phyloP scores from a whole-genome alignment of 495 filamentous ascomycete species.

The Aspergillus leporis region DNA sequence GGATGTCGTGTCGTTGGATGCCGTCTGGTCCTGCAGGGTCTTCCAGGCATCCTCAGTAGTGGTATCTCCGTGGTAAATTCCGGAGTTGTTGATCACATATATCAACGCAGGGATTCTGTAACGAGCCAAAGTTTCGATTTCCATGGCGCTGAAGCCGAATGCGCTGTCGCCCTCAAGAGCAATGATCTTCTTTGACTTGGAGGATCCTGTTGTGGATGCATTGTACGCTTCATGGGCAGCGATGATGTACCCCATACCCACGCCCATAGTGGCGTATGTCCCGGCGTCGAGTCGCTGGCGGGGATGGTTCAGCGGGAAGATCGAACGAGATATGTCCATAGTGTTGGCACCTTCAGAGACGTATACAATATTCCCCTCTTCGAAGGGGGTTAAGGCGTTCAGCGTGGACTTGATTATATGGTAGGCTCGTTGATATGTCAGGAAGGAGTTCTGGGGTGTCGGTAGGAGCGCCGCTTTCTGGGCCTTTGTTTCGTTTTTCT shows the following conservation, averaged over 20 bases:
- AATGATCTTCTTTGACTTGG: constrained; percentile 55
- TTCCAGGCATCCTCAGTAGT: constrained; percentile 42
- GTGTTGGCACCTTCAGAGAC: constrained; percentile 68
- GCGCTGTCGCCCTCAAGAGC: constrained; percentile 64
- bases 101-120: constrained; percentile 62
- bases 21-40: constrained; percentile 37
- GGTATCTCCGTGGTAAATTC: constrained; percentile 61
- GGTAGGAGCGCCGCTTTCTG: constrained; percentile 38
- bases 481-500: constrained; percentile 51
- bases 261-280: constrained; percentile 69
- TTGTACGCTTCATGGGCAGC: constrained; percentile 65
- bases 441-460: constrained; percentile 35
- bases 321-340: constrained; percentile 65
- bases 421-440: constrained; percentile 58
- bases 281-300: constrained; percentile 64
- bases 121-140: constrained; percentile 66
- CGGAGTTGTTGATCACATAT: constrained; percentile 65
- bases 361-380: constrained; percentile 57
- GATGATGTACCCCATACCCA: constrained; percentile 64
- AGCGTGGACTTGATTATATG: constrained; percentile 53
- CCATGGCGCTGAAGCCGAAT: constrained; percentile 63
- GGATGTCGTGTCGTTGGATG: constrained; percentile 31
- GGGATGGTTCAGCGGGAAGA: constrained; percentile 59
- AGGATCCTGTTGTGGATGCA: constrained; percentile 21
- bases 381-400: constrained; percentile 37